Conservation (phyloP, 2,329 filamentous ascomycete genomes). For the Arthrobotrys pseudoclavata region DNA sequence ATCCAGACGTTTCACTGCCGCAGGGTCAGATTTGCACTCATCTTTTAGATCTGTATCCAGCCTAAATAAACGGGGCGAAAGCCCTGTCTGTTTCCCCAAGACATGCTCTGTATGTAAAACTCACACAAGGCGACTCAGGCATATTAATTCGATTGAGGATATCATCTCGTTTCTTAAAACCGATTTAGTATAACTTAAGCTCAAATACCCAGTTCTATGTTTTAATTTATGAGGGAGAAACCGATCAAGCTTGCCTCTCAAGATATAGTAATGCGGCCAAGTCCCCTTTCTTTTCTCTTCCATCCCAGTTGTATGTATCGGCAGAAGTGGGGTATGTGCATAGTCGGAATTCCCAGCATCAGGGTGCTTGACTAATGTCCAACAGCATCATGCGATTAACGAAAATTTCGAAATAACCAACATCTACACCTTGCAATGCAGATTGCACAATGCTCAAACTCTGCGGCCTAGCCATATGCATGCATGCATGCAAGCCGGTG, state of each 20-base stretch:
- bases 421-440: slow-evolving; percentile 24
- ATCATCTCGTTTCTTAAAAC: background rate
- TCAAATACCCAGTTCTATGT: background rate
- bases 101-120: background rate
- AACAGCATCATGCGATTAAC: slow-evolving; percentile 18
- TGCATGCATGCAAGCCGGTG: background rate
- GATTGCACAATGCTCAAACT: slow-evolving; percentile 16
- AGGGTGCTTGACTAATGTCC: slow-evolving; percentile 6
- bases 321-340: slow-evolving; percentile 1
- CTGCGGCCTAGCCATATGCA: slow-evolving; percentile 25
- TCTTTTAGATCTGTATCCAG: slow-evolving; percentile 49
- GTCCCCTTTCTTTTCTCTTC: slow-evolving; percentile 3
- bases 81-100: background rate
- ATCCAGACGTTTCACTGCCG: slow-evolving; percentile 60
- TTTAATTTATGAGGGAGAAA: background rate
- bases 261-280: background rate
- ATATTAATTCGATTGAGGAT: slow-evolving; percentile 13
- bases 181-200: background rate
- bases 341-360: slow-evolving; percentile 17
- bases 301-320: slow-evolving; percentile 3
- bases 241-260: background rate
- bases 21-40: slow-evolving; percentile 45
- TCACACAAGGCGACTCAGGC: background rate
- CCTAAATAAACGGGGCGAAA: slow-evolving; percentile 40
- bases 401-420: slow-evolving; percentile 27